Percentiles rank a stretch among this genome's conserved stretches.
phyloP scores from a whole-genome alignment of 2,329 filamentous ascomycete genomes.

The Trichoderma sp. region DNA sequence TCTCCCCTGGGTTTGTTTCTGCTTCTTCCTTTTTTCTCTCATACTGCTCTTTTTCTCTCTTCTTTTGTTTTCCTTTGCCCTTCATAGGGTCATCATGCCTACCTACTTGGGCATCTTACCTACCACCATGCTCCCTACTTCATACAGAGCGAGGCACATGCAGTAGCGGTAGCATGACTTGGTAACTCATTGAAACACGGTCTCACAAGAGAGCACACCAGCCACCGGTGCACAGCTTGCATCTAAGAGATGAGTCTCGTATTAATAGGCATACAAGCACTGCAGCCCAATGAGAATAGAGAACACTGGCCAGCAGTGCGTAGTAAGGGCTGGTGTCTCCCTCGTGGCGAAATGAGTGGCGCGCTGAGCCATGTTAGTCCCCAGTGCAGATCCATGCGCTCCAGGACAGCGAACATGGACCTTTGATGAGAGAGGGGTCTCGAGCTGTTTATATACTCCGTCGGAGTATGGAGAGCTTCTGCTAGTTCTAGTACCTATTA shows the following conservation, averaged over 20 bases:
- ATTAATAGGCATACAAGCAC: neutral
- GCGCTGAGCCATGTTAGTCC: neutral
- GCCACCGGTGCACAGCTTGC: neutral
- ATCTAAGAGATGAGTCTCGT: neutral
- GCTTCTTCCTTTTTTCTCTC: neutral
- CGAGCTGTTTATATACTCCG: neutral
- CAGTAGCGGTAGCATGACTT: neutral
- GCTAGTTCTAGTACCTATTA: neutral
- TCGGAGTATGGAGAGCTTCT: neutral
- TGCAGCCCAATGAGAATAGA: neutral
- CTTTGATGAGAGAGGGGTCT: neutral
- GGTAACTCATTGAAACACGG: neutral
- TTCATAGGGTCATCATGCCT: neutral
- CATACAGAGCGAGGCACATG: neutral
- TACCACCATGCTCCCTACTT: neutral
- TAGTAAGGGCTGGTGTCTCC: neutral
- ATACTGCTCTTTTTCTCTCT: neutral
- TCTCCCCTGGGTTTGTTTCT: neutral
- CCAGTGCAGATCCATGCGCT: neutral
- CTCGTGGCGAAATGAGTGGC: neutral
- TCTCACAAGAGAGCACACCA: neutral
- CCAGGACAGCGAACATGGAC: neutral
- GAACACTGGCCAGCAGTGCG: neutral
- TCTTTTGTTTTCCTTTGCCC: neutral
- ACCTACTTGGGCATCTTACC: neutral